Evolutionary conservation across 306 rosid species (phyloP).

Genomic region (Casuarina cunninghamiana): DNA sequence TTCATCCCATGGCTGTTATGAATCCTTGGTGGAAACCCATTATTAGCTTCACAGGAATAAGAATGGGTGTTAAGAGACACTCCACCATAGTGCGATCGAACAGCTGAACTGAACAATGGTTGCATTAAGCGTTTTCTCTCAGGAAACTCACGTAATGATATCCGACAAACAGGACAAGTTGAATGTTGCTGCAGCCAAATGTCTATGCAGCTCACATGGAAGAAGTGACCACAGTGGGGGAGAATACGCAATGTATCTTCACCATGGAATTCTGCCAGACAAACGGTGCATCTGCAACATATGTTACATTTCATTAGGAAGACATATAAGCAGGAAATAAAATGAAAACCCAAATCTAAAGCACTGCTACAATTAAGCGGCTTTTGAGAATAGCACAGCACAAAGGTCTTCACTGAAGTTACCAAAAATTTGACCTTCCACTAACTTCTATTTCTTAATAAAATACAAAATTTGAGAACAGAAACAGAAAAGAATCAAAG

Average conservation of each 20-base stretch:
- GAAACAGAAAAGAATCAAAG: not conserved
- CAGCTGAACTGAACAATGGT: constrained; percentile 66
- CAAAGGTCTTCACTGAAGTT: not conserved
- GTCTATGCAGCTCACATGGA: constrained; percentile 89
- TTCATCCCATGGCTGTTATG: constrained; percentile 44
- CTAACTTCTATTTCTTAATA: not conserved
- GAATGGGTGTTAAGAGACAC: constrained; percentile 48
- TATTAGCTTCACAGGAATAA: constrained; percentile 43
- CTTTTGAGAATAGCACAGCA: not conserved
- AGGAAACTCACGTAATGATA: constrained; percentile 56
- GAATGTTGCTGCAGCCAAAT: constrained; percentile 89
- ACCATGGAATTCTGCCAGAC: constrained; percentile 73
- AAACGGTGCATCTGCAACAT: constrained; percentile 73
- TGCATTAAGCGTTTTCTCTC: constrained; percentile 60
- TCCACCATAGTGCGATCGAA: constrained; percentile 40
- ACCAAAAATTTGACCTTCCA: not conserved
- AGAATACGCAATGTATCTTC: constrained; percentile 83
- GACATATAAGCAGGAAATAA: constrained; percentile 1
- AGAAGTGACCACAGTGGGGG: constrained; percentile 84
- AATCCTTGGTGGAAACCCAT: constrained; percentile 37
- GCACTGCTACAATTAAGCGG: not conserved
- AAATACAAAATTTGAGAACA: not conserved
- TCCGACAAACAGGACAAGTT: constrained; percentile 92
- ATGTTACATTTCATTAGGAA: constrained; percentile 27
- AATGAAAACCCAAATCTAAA: not conserved